Conservation (phyloP, 768 basidiomycete genomes). For the Macrolepiota albuminosa region DNA sequence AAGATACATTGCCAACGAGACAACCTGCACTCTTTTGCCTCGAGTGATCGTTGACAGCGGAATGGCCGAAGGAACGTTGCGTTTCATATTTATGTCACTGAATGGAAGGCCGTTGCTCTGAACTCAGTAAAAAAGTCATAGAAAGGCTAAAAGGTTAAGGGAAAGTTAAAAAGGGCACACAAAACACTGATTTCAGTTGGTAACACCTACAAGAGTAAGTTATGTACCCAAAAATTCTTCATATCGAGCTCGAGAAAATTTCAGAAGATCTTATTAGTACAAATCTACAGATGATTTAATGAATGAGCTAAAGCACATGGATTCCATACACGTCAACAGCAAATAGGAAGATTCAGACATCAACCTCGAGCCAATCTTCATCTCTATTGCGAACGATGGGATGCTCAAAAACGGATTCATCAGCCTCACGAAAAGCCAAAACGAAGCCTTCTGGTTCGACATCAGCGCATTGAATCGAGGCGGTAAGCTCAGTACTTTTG, state of each 20-base stretch:
- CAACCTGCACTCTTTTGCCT: not conserved
- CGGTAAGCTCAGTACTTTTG: not conserved
- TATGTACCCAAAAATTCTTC: not conserved
- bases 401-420: not conserved
- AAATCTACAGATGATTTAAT: not conserved
- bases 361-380: not conserved
- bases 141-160: not conserved
- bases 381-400: not conserved
- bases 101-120: not conserved
- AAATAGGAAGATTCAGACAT: not conserved
- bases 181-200: not conserved
- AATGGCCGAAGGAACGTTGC: not conserved
- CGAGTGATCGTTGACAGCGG: not conserved
- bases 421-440: not conserved
- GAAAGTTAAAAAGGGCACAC: too few relatives aligned
- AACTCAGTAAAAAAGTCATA: not conserved
- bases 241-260: not conserved
- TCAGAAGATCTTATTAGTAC: not conserved
- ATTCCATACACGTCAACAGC: not conserved
- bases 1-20: not conserved
- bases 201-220: not conserved
- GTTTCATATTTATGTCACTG: not conserved
- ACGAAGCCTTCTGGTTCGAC: not conserved
- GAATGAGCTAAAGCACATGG: not conserved
- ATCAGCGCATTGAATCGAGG: not conserved